A percentile compares a stretch with the other conserved stretches of the same genome.
Evolutionary conservation across 2,329 filamentous ascomycete species (phyloP).

Genomic region (Xylariaceae sp.): DNA sequence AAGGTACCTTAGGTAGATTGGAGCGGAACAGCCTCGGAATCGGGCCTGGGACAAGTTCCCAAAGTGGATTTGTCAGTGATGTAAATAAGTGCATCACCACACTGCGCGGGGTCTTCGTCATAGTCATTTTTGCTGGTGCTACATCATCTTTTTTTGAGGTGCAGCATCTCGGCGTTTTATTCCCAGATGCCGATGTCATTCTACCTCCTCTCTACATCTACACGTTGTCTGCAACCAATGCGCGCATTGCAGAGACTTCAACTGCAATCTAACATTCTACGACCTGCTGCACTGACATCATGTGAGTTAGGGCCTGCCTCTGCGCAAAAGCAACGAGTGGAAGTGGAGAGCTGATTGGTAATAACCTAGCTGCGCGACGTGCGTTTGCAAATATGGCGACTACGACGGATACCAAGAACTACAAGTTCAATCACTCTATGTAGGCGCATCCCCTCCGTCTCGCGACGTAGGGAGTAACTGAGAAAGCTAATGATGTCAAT

Average conservation of each 20-base stretch:
- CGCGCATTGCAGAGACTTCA: constrained; percentile 27
- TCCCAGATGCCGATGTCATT: neutral
- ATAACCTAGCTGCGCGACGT: constrained; percentile 16
- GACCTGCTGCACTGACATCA: constrained; percentile 15
- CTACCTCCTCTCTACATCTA: neutral
- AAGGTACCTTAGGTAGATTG: no score
- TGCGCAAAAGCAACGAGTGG: neutral
- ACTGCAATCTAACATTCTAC: constrained; percentile 24
- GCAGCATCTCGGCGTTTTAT: no score
- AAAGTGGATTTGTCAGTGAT: constrained; percentile 1
- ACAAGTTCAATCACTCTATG: constrained; percentile 91
- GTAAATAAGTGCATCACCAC: constrained; percentile 4
- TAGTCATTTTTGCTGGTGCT: constrained; percentile 1
- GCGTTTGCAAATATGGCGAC: constrained; percentile 55
- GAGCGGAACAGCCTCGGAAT: no score
- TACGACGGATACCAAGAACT: constrained; percentile 69
- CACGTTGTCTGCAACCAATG: constrained; percentile 27
- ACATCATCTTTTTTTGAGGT: neutral
- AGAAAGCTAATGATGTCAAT: constrained; percentile 7
- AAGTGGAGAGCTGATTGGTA: neutral
- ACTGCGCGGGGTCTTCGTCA: constrained; percentile 7
- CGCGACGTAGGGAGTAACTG: neutral
- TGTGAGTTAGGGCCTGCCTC: neutral
- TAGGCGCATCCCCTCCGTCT: constrained; percentile 32
- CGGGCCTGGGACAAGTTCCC: no score